Base-by-base conservation (phyloP, 441 rosid species). In the Populus trichocarpa region DNA sequence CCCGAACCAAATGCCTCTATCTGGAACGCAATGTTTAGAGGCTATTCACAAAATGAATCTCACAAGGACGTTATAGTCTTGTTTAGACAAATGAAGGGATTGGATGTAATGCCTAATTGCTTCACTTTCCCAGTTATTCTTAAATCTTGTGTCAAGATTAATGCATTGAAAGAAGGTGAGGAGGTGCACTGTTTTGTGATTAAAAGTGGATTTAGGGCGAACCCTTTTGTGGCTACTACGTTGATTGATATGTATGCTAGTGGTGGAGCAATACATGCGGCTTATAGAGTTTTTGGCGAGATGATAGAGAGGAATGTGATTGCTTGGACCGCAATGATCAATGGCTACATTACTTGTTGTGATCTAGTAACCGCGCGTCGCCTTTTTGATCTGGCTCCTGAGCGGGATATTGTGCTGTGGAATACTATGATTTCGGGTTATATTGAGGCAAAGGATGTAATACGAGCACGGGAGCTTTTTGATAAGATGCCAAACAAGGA, bases 11-110 rank as follows among this genome's bases (percentile, higher is more conserved):
- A 79, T 73, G 86, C 75, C 57, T 73, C 87, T 13, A 77, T 77
- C n/a, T 88, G 91, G 91, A 93, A 93, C 61, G 88, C 88, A 4
- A 79, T 90, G 90, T 79, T 93, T n/a, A 88, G 82, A 77, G 93
- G 93, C 66, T 87, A 87, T 70, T 75, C 79, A 9, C 80, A 69
- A 22, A 84, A 82, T 10, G 87, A 82, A 35, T 36, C 73, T 33
- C 77, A 77, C 63, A 35, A 61, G 8, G 81, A 90, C 69, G 91
- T 84, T 81, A 50, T 93, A 69, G 22, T 77, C 13, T 80, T 90
- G 81, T 90, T 84, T 74, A 61, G 81, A 57, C 69, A 59, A 23
- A 90, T 91, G 93, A 85, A 81, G 81, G 82, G 82, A 69, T 70
- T 81, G 73, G 86, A 80, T 61, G 69, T 85, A 22, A 63, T 50